Evolutionary conservation across 768 basidiomycete genomes (phyloP), one percentile per base, ranked within the genome.

Genomic region (Pisolithus orientalis): DNA sequence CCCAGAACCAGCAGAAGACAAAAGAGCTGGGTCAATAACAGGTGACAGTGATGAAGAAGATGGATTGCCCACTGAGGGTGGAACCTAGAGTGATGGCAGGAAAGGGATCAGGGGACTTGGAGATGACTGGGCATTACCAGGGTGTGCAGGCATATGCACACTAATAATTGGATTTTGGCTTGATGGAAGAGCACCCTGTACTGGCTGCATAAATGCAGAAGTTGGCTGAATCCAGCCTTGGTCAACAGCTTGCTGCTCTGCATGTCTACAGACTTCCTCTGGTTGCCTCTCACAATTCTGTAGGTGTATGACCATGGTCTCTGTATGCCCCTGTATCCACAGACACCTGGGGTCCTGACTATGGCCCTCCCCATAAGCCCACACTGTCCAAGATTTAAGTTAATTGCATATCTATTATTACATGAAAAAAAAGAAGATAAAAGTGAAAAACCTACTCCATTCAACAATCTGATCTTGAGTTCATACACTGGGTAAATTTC

Each of bases 211-310:
- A 9, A n/a, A 17, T n/a, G 17, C 17, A 21, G 21, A 42, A n/a
- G 40, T 29, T 29, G n/a, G n/a, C n/a, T n/a, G n/a, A n/a, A n/a
- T 29, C 28, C 28, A 14, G 56, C 52, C 45, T 53, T n/a, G n/a
- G n/a, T n/a, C n/a, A n/a, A n/a, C n/a, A n/a, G n/a, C n/a, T n/a
- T n/a, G n/a, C n/a, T n/a, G n/a, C n/a, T n/a, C n/a, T n/a, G n/a
- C n/a, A n/a, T n/a, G n/a, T n/a, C n/a, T n/a, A n/a, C n/a, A n/a
- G n/a, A n/a, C n/a, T n/a, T n/a, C n/a, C n/a, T 34, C 34, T 48
- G 47, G 47, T 27, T 48, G 47, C 21, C 38, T 48, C n/a, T 48
- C n/a, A 48, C 47, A 48, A 38, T 34, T 37, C 32, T 24, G 34
- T 8, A 48, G 47, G 38, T 48, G 47, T 34, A 39, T 34, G 1